A percentile compares a stretch with the other conserved stretches of the same genome.
Conservation (phyloP, 2,329 filamentous ascomycete genomes). For the Ophiostoma quercus region DNA sequence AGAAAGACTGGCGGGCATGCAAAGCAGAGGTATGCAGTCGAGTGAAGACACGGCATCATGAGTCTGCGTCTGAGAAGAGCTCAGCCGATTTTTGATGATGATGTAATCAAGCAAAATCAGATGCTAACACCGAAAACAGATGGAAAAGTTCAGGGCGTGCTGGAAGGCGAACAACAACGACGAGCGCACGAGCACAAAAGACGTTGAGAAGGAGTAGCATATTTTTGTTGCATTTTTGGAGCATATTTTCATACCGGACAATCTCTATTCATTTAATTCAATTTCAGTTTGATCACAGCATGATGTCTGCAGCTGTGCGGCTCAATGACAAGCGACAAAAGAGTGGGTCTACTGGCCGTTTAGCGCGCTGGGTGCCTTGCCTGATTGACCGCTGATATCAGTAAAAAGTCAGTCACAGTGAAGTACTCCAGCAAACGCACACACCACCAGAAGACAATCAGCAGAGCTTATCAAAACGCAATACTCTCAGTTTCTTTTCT, state of each 20-base stretch:
- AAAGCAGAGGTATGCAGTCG: constrained; percentile 63
- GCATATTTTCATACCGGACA: neutral
- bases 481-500: neutral
- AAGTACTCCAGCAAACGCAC: neutral
- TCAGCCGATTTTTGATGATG: neutral
- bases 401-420: neutral
- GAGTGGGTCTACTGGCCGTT: neutral
- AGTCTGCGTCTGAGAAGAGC: neutral
- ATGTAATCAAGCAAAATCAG: neutral
- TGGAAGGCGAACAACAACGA: constrained; percentile 91
- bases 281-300: neutral
- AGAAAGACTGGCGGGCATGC: constrained; percentile 91
- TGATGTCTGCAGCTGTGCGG: neutral
- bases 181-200: constrained; percentile 70
- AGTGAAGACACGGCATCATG: neutral
- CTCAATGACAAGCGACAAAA: neutral
- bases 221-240: neutral
- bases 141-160: constrained; percentile 82
- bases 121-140: constrained; percentile 48
- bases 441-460: neutral
- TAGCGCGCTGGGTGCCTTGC: neutral
- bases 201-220: constrained; percentile 40
- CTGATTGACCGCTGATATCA: neutral
- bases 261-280: neutral
- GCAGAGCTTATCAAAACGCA: neutral